Percentiles rank a stretch among this genome's conserved stretches.
Conservation (phyloP, 2,329 filamentous ascomycete genomes). For the Diaporthe batatas region DNA sequence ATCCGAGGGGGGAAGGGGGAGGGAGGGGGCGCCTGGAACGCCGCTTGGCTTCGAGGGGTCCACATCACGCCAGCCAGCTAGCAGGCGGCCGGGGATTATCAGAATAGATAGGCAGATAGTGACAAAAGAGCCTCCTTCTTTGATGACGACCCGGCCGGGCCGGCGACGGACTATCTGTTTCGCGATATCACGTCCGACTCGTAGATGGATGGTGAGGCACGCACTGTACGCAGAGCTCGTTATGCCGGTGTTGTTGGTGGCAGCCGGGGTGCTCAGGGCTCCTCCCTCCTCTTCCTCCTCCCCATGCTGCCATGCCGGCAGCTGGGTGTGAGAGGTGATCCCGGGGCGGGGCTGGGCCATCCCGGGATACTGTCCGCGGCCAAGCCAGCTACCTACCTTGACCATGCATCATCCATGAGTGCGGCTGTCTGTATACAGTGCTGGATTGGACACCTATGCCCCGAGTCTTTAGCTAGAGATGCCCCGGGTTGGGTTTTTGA, state of each 20-base stretch:
- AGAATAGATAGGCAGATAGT: neutral
- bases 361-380: neutral
- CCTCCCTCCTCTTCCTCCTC: neutral
- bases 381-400: neutral
- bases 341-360: neutral
- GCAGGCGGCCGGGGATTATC: too few species aligned
- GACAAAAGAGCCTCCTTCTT: neutral
- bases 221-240: neutral
- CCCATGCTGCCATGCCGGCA: conserved; percentile 15
- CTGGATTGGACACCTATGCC: too few species aligned
- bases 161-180: neutral
- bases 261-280: neutral
- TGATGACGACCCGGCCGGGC: neutral
- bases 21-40: neutral
- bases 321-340: neutral
- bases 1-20: neutral
- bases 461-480: too few species aligned
- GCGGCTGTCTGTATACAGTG: neutral
- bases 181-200: neutral
- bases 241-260: conserved; percentile 2
- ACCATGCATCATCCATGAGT: neutral
- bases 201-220: conserved; percentile 5
- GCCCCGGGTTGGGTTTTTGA: neutral
- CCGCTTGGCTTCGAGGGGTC: neutral
- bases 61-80: neutral